Base-by-base conservation (phyloP, 306 rosid genomes). In the Cicer pinnatifidum region DNA sequence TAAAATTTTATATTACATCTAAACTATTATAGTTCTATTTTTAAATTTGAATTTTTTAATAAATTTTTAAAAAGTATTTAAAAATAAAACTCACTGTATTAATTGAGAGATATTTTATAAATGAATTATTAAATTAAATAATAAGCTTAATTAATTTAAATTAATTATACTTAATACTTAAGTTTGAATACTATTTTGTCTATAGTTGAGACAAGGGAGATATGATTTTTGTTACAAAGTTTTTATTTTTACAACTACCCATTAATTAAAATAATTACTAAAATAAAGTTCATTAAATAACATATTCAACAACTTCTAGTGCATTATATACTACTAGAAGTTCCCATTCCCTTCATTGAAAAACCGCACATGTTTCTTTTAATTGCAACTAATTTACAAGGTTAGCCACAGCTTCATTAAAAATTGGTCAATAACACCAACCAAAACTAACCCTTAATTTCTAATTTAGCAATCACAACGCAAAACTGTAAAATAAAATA, bases 381-480 rank as follows among this genome's bases (percentile, higher is more conserved):
- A 10, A 7, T 51, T 74, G 13, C 28, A 76, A 67, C 70, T 56
- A 59, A 1, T 17, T 16, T 48, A 10, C 63, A 66, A 15, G 45
- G 37, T 39, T 79, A 33, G 12, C 3, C 44, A 9, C 8, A 53
- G 17, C 35, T 54, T 56, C 19, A 9, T 50, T 13, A 40, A 56
- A 56, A 71, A 12, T 23, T 75, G 44, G 75, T 53, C 40, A 9
- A 54, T 1, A 56, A 11, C 56, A 69, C 20, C 60, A 82, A 73
- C 82, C 59, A 66, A 40, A 80, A 54, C 43, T 72, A 69, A 40
- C 57, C 45, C 62, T 61, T 11, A 28, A 67, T 43, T 46, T 48
- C 78, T 69, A 33, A 40, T 47, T 33, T 39, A 41, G 77, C 17
- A 46, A 48, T 28, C 19, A 59, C 19, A 66, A 45, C 7, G 33